Evolutionary conservation across 495 filamentous ascomycete species (phyloP).

Genomic region (Penicillium bialowiezense): DNA sequence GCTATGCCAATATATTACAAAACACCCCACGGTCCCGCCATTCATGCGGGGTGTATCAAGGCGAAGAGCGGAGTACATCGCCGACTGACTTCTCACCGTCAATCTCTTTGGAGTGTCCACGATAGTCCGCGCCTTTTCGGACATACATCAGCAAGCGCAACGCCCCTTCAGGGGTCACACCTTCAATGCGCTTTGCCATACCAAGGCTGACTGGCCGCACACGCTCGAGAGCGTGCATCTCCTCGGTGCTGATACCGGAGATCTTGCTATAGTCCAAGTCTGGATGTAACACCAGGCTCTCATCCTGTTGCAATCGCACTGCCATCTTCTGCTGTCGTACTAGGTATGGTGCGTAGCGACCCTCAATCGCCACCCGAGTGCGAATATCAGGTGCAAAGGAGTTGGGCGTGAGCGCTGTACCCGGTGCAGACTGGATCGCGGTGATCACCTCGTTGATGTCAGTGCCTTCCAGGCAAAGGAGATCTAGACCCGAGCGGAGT

Average conservation of each 20-base stretch:
- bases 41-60: slow-evolving; percentile 3
- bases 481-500: slow-evolving; percentile 66
- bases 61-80: slow-evolving; percentile 15
- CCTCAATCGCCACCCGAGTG: slow-evolving; percentile 73
- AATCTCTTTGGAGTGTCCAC: slow-evolving; percentile 17
- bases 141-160: slow-evolving; percentile 46
- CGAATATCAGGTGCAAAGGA: slow-evolving; percentile 56
- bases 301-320: slow-evolving; percentile 68
- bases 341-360: slow-evolving; percentile 81
- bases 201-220: slow-evolving; percentile 79
- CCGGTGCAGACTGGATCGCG: slow-evolving; percentile 45
- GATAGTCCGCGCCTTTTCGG: slow-evolving; percentile 24
- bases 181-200: slow-evolving; percentile 85
- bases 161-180: slow-evolving; percentile 56
- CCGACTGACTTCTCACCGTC: slow-evolving; percentile 12
- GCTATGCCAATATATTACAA: slow-evolving; percentile 8
- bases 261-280: slow-evolving; percentile 77
- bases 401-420: slow-evolving; percentile 36
- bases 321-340: slow-evolving; percentile 62
- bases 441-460: slow-evolving; percentile 52
- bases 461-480: slow-evolving; percentile 62
- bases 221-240: slow-evolving; percentile 63
- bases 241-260: slow-evolving; percentile 72
- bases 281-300: slow-evolving; percentile 65
- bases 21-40: no score